Evolutionary conservation across 2,329 filamentous ascomycete genomes (phyloP), one percentile per base, ranked within the genome.

Genomic region (Exophiala bonariae): DNA sequence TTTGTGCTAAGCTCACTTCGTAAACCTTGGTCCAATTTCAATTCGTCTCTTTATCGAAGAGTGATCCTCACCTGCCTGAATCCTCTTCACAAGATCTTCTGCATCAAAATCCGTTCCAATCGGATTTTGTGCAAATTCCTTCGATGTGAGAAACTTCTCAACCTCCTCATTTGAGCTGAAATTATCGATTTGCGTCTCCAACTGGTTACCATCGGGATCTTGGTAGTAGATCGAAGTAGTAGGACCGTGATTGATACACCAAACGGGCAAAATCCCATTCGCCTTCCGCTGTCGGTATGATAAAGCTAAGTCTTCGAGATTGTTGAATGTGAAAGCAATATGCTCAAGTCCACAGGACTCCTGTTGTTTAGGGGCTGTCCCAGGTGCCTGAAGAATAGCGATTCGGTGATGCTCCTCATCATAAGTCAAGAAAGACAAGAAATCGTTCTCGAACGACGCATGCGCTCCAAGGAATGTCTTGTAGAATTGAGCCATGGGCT

Each of bases 201-300:
- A 41, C 53, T 60, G 48, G 58, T 76, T 76, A n/a, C 72, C 70
- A 54, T 77, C 73, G 4, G 73, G 74, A 55, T 77, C 74, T 6
- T 52, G 44, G 55, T 76, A 77, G 57, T 77, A 77, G 28, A 77
- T 68, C 52, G 65, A 69, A 0, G 63, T 71, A 2, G 68, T 76
- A 1, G 66, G 63, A 4, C 75, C 74, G 56, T 77, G 74, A 55
- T 77, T 74, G 23, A 74, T 62, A 47, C 59, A 66, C 69, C 70
- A 74, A 3, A 62, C 22, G 3, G 37, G 37, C 13, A 26, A 7
- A 18, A 41, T 41, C 10, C 37, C 37, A 7, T 16, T 16, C 6
- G 17, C 20, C 18, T 41, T 41, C 11, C 37, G 37, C 23, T 41
- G 37, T 23, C 11, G 37, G 16, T 41, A 41, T 3, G 37, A 22